Evolutionary conservation across 1,139 yeast genomes (phyloP).

Genomic region (Pneumocystis carinii): DNA sequence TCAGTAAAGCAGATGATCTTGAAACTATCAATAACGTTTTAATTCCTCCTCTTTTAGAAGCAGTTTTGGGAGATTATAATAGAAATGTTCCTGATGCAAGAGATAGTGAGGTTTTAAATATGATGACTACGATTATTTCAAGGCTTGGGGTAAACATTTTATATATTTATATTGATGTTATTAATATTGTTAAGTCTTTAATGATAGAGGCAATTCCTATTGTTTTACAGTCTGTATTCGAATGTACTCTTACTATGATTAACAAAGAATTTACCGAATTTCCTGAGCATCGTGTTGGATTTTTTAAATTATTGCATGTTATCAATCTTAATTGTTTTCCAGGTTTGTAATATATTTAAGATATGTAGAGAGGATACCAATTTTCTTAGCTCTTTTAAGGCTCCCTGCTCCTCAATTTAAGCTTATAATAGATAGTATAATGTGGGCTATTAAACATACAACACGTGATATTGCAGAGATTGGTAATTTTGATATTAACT

Average conservation of each 20-base stretch:
- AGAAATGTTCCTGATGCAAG: constrained; percentile 89
- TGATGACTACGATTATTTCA: constrained; percentile 79
- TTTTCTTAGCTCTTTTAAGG: constrained; percentile 47
- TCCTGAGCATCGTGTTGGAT: constrained; percentile 95
- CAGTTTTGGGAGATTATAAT: constrained; percentile 81
- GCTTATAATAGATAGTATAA: constrained; percentile 77
- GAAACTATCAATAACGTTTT: constrained; percentile 75
- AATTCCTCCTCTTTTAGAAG: constrained; percentile 67
- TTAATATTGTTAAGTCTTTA: constrained; percentile 28
- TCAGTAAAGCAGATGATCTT: constrained; percentile 71
- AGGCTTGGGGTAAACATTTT: constrained; percentile 44
- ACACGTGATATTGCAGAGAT: constrained; percentile 35
- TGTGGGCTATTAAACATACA: constrained; percentile 97
- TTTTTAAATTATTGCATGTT: constrained; percentile 74
- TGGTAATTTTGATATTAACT: constrained; percentile 11
- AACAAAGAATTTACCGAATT: constrained; percentile 88
- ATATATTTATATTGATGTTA: not conserved
- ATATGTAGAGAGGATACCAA: not conserved
- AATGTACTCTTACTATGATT: constrained; percentile 88
- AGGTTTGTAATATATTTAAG: not conserved
- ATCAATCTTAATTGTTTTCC: constrained; percentile 74
- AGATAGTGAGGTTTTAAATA: constrained; percentile 91
- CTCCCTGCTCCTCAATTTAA: constrained; percentile 88
- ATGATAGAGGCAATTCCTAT: constrained; percentile 83
- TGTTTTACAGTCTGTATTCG: constrained; percentile 81